Evolutionary conservation across 1,139 yeast species (phyloP).

Genomic region (Diutina ranongensis): DNA sequence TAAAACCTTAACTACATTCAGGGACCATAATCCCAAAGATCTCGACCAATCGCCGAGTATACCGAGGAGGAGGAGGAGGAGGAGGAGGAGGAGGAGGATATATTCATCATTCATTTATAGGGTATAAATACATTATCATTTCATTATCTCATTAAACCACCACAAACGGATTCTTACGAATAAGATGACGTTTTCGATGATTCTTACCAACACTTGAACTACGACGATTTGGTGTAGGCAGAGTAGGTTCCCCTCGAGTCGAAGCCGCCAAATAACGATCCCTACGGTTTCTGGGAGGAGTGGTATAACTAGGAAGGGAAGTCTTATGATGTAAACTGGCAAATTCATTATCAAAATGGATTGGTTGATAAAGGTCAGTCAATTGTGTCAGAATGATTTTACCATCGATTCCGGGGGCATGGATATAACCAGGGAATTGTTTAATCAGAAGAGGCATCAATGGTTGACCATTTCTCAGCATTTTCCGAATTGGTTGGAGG

Average conservation of each 20-base stretch:
- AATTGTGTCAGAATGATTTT: background rate
- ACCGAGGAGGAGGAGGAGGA: too few species aligned
- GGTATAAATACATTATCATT: background rate
- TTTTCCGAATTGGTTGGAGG: background rate
- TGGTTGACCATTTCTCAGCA: conserved; percentile 1
- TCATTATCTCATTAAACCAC: background rate
- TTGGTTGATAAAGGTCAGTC: background rate
- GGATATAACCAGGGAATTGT: background rate
- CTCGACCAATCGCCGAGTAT: too few species aligned
- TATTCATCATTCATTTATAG: too few species aligned
- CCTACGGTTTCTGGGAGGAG: background rate
- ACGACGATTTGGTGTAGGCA: background rate
- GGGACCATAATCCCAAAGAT: too few species aligned
- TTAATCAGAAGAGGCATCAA: background rate
- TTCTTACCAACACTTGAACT: conserved; percentile 5
- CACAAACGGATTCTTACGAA: conserved; percentile 1
- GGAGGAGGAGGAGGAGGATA: too few species aligned
- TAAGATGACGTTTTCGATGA: background rate
- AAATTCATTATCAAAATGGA: conserved; percentile 1
- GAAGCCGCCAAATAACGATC: background rate
- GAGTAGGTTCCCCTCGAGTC: background rate
- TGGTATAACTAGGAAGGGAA: background rate
- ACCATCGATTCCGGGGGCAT: conserved; percentile 1
- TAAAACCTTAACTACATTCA: too few species aligned
- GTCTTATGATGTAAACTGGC: background rate